Evolutionary conservation across 176 grass and related monocot species (phyloP).

Genomic region (Elaeis guineensis): DNA sequence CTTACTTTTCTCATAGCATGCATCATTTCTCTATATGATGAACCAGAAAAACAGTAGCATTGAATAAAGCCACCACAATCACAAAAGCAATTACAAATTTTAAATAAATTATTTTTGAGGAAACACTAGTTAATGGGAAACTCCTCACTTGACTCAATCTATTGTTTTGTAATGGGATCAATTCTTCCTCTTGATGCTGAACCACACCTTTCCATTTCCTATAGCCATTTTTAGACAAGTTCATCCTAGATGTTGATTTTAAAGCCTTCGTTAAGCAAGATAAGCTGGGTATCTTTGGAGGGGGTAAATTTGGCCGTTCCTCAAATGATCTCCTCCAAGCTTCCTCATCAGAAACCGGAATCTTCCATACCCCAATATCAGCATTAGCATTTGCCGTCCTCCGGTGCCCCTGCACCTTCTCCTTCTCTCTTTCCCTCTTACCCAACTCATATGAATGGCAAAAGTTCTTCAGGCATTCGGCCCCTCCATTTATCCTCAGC

Average conservation of each 20-base stretch:
- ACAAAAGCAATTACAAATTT: too few species aligned
- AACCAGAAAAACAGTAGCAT: too few species aligned
- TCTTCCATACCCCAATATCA: conserved; percentile 53
- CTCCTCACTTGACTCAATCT: conserved; percentile 12
- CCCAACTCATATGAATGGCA: conserved; percentile 36
- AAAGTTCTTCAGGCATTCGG: conserved; percentile 43
- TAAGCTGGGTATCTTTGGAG: conserved; percentile 49
- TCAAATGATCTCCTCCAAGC: conserved; percentile 40
- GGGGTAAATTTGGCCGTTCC: conserved; percentile 26
- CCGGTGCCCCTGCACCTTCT: conserved; percentile 34
- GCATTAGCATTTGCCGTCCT: conserved; percentile 61
- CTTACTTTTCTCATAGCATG: neutral
- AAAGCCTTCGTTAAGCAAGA: conserved; percentile 39
- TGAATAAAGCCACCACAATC: too few species aligned
- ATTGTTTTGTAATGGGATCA: conserved; percentile 45
- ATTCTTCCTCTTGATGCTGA: conserved; percentile 36
- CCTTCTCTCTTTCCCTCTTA: conserved; percentile 15
- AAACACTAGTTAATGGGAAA: too few species aligned
- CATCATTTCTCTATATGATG: too few species aligned
- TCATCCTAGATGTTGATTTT: conserved; percentile 49
- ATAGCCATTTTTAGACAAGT: conserved; percentile 49
- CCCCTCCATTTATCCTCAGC: conserved; percentile 35
- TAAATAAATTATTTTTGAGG: too few species aligned
- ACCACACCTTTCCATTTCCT: conserved; percentile 42
- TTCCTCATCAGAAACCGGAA: conserved; percentile 40